These are phyloP conservation scores for Aureobasidium mangrovei DNA, from an alignment of 2,329 filamentous ascomycete genomes.

Conservation along the genomic window DNA sequence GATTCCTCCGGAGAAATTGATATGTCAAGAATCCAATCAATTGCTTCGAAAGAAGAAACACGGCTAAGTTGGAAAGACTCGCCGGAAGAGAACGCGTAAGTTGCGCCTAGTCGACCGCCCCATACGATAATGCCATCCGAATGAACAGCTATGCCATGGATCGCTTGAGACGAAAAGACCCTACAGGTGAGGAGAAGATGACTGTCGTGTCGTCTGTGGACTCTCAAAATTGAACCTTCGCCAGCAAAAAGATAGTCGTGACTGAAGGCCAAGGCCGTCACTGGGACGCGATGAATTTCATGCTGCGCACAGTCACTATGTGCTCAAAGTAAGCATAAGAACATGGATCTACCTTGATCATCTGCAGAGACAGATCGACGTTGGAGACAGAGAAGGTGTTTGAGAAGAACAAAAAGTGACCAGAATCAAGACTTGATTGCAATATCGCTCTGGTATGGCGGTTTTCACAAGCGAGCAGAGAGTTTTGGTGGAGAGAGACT, in stretches of 20 bases:
- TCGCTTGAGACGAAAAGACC: slow-evolving; percentile 59
- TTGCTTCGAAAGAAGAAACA: neutral
- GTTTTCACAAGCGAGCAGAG: neutral
- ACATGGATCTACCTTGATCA: neutral
- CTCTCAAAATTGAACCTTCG: slow-evolving; percentile 34
- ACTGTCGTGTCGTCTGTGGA: slow-evolving; percentile 27
- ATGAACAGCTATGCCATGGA: slow-evolving; percentile 60
- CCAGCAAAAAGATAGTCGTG: slow-evolving; percentile 32
- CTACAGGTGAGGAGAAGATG: slow-evolving; percentile 27
- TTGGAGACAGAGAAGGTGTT: no score
- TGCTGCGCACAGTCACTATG: slow-evolving; percentile 18
- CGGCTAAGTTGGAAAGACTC: neutral
- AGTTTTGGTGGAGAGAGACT: neutral
- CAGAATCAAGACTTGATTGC: no score
- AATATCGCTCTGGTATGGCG: no score
- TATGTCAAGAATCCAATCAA: slow-evolving; percentile 71
- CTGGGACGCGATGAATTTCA: slow-evolving; percentile 30
- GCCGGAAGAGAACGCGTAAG: neutral
- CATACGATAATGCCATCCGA: slow-evolving; percentile 50
- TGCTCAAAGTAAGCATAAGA: neutral
- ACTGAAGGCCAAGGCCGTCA: slow-evolving; percentile 37
- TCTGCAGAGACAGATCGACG: neutral
- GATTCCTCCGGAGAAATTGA: slow-evolving; percentile 28
- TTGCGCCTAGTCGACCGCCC: slow-evolving; percentile 53
- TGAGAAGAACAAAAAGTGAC: no score